These are phyloP conservation scores for Rhizopus delemar DNA, from an alignment of 371 early-diverging fungal genomes.

Conservation along the genomic window DNA sequence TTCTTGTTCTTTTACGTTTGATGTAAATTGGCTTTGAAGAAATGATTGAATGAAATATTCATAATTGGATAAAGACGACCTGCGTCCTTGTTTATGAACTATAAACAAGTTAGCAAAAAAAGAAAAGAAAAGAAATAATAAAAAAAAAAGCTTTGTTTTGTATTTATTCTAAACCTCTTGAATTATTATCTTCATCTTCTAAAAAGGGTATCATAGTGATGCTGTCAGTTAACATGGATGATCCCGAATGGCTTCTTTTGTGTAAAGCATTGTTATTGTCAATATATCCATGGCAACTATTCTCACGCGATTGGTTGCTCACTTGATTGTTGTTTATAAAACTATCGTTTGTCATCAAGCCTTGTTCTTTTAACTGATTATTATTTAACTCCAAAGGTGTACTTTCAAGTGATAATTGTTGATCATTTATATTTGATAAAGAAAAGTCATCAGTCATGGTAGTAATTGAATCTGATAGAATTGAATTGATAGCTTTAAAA, in stretches of 20 bases:
- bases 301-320: slow-evolving; percentile 10
- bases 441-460: not conserved
- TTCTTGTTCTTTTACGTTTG: not conserved
- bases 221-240: slow-evolving; percentile 16
- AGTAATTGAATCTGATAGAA: not conserved
- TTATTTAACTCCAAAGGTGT: not conserved
- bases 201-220: slow-evolving; percentile 4
- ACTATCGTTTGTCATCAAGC: no score
- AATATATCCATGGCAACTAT: not conserved
- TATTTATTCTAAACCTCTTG: not conserved
- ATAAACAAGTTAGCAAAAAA: not conserved
- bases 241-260: slow-evolving; percentile 10
- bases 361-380: no score
- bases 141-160: not conserved
- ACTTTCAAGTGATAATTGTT: not conserved
- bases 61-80: slow-evolving; percentile 18
- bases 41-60: slow-evolving; percentile 20
- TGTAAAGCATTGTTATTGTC: not conserved
- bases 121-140: not conserved
- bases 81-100: slow-evolving; percentile 9
- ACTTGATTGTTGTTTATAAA: not conserved
- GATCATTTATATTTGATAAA: not conserved
- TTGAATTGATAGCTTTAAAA: no score
- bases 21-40: slow-evolving; percentile 10
- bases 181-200: slow-evolving; percentile 5